A percentile compares a stretch with the other conserved stretches of the same genome.
Conservation (phyloP, 768 basidiomycete genomes). For the Lactarius tabidus region DNA sequence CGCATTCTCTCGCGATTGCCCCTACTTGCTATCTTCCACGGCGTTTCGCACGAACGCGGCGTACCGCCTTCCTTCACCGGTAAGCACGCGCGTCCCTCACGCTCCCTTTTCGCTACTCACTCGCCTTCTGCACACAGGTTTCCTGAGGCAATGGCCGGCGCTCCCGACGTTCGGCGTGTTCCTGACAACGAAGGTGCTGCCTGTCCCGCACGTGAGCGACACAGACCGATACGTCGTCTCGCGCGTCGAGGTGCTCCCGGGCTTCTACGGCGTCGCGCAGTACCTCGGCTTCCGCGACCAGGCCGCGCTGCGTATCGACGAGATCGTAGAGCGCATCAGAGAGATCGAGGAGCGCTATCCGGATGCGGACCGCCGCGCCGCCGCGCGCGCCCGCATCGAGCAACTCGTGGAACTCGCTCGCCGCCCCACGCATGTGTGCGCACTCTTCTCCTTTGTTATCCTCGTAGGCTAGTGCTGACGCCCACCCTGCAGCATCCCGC, state of each 20-base stretch:
- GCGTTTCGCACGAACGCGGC: conserved; percentile 18
- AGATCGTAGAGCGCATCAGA: conserved; percentile 50
- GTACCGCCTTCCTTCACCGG: conserved; percentile 58
- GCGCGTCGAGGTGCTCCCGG: conserved; percentile 55
- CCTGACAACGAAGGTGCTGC: conserved; percentile 52
- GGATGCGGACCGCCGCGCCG: conserved; percentile 24
- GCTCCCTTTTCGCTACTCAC: conserved; percentile 3
- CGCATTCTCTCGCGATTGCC: conserved; percentile 18
- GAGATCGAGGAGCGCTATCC: conserved; percentile 41
- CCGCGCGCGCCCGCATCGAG: conserved; percentile 33
- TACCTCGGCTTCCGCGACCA: conserved; percentile 60
- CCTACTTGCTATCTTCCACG: conserved; percentile 21
- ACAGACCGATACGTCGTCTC: conserved; percentile 55
- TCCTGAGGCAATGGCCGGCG: conserved; percentile 63
- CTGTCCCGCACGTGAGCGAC: conserved; percentile 44
- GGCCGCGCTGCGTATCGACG: conserved; percentile 33
- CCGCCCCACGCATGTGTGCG: conserved; percentile 56
- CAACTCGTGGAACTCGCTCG: conserved; percentile 42
- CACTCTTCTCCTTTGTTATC: neutral
- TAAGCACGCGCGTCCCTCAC: conserved; percentile 21
- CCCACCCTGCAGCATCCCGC: conserved; percentile 43
- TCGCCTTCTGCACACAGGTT: conserved; percentile 36
- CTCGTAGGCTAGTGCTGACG: neutral
- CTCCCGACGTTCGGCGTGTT: conserved; percentile 67
- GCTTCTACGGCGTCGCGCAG: conserved; percentile 59